Evolutionary conservation across 352 stramenopile species (phyloP).

Genomic region (Globisporangium heterothallicum): DNA sequence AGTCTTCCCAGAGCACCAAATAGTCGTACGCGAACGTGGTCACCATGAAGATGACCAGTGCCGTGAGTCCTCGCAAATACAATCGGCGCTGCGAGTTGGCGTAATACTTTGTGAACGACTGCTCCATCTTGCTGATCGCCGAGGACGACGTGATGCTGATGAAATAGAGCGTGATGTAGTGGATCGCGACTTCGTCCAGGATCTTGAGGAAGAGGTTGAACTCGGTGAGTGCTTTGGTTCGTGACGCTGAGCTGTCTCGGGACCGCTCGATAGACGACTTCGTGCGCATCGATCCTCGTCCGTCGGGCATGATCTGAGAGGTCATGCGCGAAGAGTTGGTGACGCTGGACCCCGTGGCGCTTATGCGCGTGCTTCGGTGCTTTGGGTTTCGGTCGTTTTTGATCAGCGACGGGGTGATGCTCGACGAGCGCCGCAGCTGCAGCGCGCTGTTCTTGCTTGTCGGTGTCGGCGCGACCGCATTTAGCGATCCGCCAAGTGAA

Average conservation of each 20-base stretch:
- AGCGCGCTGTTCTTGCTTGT: conserved; percentile 26
- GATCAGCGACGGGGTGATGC: conserved; percentile 32
- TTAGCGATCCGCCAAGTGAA: conserved; percentile 25
- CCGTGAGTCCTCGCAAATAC: conserved; percentile 53
- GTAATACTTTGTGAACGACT: conserved; percentile 77
- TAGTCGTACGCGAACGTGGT: conserved; percentile 74
- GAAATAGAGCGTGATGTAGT: conserved; percentile 77
- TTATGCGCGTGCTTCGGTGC: conserved; percentile 15
- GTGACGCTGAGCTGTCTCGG: conserved; percentile 47
- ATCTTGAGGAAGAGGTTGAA: conserved; percentile 77
- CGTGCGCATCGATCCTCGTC: conserved; percentile 17
- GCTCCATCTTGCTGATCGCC: conserved; percentile 73
- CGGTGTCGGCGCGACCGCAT: conserved; percentile 17
- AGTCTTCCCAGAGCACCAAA: conserved; percentile 49
- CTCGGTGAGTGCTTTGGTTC: conserved; percentile 53
- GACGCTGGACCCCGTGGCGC: conserved; percentile 18
- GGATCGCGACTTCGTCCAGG: conserved; percentile 78
- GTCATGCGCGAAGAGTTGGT: conserved; percentile 21
- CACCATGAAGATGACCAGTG: conserved; percentile 65
- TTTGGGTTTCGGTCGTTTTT: conserved; percentile 15
- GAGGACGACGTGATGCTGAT: conserved; percentile 68
- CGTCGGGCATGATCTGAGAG: conserved; percentile 34
- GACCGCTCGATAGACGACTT: conserved; percentile 28
- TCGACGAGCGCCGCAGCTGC: conserved; percentile 35
- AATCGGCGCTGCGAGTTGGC: conserved; percentile 58